Conservation (phyloP, 352 stramenopile genomes). For the Globisporangium irregulare region DNA sequence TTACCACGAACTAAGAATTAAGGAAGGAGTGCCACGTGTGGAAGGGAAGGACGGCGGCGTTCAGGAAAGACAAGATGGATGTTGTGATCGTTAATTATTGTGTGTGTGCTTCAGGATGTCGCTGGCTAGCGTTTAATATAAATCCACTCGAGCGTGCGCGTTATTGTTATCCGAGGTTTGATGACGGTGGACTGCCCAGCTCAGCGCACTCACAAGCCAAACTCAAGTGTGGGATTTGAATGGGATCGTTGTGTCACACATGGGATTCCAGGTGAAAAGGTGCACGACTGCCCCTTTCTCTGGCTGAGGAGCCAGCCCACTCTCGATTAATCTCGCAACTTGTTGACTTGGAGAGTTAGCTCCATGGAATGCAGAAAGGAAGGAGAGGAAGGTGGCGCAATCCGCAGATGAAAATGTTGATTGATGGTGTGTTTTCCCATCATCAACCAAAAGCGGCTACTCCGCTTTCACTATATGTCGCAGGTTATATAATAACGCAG, state of each 20-base stretch:
- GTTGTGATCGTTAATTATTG: neutral
- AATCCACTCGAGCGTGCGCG: neutral
- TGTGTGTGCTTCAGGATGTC: neutral
- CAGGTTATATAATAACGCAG: neutral
- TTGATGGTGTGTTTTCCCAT: neutral
- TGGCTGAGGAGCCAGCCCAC: neutral
- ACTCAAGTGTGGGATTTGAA: neutral
- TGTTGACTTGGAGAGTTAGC: neutral
- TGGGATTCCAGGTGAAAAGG: neutral
- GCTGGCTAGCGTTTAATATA: neutral
- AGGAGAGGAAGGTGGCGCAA: neutral
- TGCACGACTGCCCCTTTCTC: neutral
- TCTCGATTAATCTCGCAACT: neutral
- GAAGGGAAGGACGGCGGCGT: neutral
- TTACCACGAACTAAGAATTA: constrained; percentile 56
- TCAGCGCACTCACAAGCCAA: neutral
- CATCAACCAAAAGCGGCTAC: neutral
- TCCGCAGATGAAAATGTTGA: neutral
- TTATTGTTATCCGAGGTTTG: no score
- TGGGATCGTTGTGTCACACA: neutral
- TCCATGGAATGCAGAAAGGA: neutral
- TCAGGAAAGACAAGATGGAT: neutral
- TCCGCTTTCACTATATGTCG: neutral
- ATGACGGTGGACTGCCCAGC: neutral
- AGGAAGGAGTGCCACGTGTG: neutral